Base-by-base conservation (phyloP, 495 filamentous ascomycete genomes). In the Arthonia radiata region DNA sequence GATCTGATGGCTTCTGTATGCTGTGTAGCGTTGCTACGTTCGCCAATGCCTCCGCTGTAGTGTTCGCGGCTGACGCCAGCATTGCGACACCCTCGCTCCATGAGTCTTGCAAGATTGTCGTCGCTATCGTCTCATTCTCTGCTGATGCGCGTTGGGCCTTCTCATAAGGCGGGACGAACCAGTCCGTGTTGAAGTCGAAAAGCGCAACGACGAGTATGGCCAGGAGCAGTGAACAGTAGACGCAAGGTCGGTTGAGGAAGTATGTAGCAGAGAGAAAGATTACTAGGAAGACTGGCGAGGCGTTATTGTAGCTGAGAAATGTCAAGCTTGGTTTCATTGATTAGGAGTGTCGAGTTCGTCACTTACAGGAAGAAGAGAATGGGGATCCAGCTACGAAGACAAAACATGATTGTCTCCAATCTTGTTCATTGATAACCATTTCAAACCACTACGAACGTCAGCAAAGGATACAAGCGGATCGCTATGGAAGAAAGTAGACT, bases 181-280 rank as follows among this genome's bases (percentile, higher is more conserved):
- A 53, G 13, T 42, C 31, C 7, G 36, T 35, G 9, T 38, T 29
- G 39, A 53, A 53, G 37, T 53, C 49, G 40, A 51, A 48, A 32
- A 53, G 40, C 4, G 49, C 35, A 18, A 49, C 28, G 25, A 50
- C 36, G 27, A 53, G 44, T 28, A 51, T 42, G 36, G 39, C 37
- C 23, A 53, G 44, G 23, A 53, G 46, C 26, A 51, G 35, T 17
- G 41, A 44, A 40, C 49, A 53, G 40, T 53, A 53, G 17, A 53
- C 42, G 37, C 49, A 53, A 3, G 49, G 48, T 11, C 48, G 41
- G 32, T 49, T 43, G 25, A 53, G 42, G 34, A 43, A 34, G 34
- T 48, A 51, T 22, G 39, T 46, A 5, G 38, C 46, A 10, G 42
- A 37, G 28, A 53, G 33, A 42, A 53, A 53, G 39, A 53, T 47